phyloP scores from a whole-genome alignment of 331 rosid species.

The Malus hybrid region DNA sequence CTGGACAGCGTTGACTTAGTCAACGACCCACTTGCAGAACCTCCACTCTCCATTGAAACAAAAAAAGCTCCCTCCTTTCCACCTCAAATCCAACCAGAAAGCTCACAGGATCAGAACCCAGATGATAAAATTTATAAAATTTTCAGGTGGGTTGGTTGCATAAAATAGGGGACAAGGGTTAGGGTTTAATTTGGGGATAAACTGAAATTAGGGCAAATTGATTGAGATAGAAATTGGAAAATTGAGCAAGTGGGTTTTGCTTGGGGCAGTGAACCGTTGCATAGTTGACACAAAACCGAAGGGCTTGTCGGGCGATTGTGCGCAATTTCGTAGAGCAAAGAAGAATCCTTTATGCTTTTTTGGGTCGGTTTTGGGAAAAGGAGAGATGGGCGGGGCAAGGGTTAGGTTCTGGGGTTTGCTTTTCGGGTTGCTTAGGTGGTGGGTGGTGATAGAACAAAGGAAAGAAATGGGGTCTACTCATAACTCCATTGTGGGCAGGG shows the following conservation, averaged over 20 bases:
- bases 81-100: neutral
- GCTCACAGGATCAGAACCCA: neutral
- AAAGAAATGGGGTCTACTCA: neutral
- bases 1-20: constrained; percentile 51
- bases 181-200: constrained; percentile 9
- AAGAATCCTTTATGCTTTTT: neutral
- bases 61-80: neutral
- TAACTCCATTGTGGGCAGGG: neutral
- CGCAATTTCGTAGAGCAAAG: neutral
- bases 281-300: neutral
- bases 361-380: constrained; percentile 8
- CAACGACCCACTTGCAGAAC: constrained; percentile 27
- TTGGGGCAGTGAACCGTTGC: constrained; percentile 4
- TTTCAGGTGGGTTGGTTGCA: neutral
- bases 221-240: neutral
- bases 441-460: neutral
- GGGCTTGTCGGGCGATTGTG: neutral
- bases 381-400: neutral
- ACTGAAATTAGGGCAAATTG: neutral
- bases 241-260: neutral
- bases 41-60: constrained; percentile 28
- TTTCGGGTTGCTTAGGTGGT: neutral
- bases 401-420: constrained; percentile 13
- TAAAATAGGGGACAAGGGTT: neutral
- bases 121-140: neutral